Evolutionary conservation across 2,329 filamentous ascomycete genomes (phyloP).

Genomic region (Curvularia sp.): DNA sequence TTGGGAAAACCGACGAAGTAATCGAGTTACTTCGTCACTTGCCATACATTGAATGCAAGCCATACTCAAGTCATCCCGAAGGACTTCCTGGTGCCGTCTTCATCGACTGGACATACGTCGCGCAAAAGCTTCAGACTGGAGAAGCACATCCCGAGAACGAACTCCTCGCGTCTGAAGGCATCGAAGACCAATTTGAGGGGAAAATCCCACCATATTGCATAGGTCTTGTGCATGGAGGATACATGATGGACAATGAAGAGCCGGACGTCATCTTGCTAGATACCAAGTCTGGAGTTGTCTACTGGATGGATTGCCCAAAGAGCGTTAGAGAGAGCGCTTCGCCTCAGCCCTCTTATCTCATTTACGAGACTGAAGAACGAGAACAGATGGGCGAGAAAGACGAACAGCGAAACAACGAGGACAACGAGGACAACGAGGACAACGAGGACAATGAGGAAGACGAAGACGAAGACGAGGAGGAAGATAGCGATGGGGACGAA

Average conservation of each 20-base stretch:
- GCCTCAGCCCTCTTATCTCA: neutral
- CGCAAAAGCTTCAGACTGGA: neutral
- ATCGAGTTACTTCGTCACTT: neutral
- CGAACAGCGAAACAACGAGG: neutral
- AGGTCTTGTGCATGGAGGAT: neutral
- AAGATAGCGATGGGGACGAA: neutral
- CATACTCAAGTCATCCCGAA: neutral
- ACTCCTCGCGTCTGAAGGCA: neutral
- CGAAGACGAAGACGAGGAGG: neutral
- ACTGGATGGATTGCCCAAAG: neutral
- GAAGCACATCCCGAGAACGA: neutral
- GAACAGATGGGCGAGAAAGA: neutral
- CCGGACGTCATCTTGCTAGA: neutral
- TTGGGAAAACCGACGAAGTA: neutral
- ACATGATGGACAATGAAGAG: neutral
- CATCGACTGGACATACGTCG: neutral
- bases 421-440: neutral
- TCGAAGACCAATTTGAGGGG: neutral
- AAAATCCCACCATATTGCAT: neutral
- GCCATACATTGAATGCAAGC: neutral
- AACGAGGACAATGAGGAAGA: neutral
- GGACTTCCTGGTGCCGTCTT: neutral
- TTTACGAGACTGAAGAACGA: neutral
- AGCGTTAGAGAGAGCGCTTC: neutral
- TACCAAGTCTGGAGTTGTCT: neutral